phyloP scores from a whole-genome alignment of 306 rosid genomes.

The Prunus mume region DNA sequence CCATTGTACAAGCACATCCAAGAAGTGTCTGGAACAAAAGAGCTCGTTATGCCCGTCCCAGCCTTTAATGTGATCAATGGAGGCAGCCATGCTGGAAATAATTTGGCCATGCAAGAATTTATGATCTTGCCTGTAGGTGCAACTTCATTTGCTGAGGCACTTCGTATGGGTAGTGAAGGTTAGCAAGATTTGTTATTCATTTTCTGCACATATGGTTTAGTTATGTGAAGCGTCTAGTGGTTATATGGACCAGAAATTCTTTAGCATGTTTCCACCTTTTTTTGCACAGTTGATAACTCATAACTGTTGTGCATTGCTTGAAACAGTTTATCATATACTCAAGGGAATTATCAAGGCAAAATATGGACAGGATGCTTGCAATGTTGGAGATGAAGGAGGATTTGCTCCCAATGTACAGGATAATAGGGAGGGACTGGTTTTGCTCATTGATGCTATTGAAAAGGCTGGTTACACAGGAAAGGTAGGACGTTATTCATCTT shows the following conservation, averaged over 20 bases:
- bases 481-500: slow-evolving; percentile 35
- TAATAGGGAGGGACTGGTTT: slow-evolving; percentile 86
- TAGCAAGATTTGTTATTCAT: slow-evolving; percentile 13
- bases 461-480: slow-evolving; percentile 98
- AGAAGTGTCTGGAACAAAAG: slow-evolving; percentile 79
- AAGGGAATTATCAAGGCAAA: slow-evolving; percentile 95
- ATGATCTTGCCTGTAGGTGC: slow-evolving; percentile 97
- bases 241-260: not conserved
- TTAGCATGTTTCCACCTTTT: not conserved
- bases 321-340: slow-evolving; percentile 76
- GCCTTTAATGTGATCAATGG: slow-evolving; percentile 98
- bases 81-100: slow-evolving; percentile 97
- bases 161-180: slow-evolving; percentile 99
- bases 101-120: slow-evolving; percentile 96
- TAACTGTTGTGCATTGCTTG: not conserved
- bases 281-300: not conserved
- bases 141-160: slow-evolving; percentile 82
- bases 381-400: slow-evolving; percentile 99
- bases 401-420: slow-evolving; percentile 99
- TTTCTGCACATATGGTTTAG: not conserved
- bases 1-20: slow-evolving; percentile 92
- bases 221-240: slow-evolving; percentile 5
- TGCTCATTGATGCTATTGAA: slow-evolving; percentile 95
- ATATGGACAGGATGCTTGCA: slow-evolving; percentile 99
- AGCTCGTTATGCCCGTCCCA: slow-evolving; percentile 97